These are phyloP conservation scores for Cercophora scortea DNA, from an alignment of 495 filamentous ascomycete genomes.

Conservation along the genomic window DNA sequence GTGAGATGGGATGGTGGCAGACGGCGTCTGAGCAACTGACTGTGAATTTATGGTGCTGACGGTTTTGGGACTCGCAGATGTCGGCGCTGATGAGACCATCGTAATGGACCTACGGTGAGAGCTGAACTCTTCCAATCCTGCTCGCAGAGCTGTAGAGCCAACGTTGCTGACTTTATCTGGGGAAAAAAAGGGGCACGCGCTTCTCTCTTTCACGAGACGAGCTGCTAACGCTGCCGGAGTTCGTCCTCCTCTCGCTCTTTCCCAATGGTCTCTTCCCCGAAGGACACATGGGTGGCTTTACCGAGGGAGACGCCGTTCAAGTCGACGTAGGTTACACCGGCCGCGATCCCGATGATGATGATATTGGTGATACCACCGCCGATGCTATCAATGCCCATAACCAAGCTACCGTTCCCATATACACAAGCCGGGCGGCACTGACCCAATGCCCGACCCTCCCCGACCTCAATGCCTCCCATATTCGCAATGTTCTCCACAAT, in stretches of 20 bases:
- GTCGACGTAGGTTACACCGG: conserved; percentile 72
- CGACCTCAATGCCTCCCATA: conserved; percentile 6
- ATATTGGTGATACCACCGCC: too few species aligned
- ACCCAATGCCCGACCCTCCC: neutral
- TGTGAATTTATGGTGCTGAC: conserved; percentile 2
- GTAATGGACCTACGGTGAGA: conserved; percentile 85
- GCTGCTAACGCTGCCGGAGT: conserved; percentile 89
- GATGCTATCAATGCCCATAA: too few species aligned
- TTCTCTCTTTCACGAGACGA: conserved; percentile 94
- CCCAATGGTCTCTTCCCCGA: conserved; percentile 97
- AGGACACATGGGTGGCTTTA: conserved; percentile 87
- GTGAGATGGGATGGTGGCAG: conserved; percentile 37
- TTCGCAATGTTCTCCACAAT: conserved; percentile 37
- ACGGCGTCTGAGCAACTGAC: neutral
- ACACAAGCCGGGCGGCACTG: neutral
- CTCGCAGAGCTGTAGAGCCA: too few species aligned
- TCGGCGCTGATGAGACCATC: conserved; percentile 88
- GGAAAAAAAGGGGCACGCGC: conserved; percentile 63
- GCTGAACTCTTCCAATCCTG: neutral
- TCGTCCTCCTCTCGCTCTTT: conserved; percentile 96
- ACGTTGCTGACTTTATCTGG: too few species aligned
- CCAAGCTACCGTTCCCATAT: neutral
- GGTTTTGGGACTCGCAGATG: conserved; percentile 44
- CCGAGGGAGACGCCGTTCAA: conserved; percentile 86
- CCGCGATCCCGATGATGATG: too few species aligned